Evolutionary conservation across 345 rosid genomes (phyloP).

Genomic region (Eucalyptus tenuipes): DNA sequence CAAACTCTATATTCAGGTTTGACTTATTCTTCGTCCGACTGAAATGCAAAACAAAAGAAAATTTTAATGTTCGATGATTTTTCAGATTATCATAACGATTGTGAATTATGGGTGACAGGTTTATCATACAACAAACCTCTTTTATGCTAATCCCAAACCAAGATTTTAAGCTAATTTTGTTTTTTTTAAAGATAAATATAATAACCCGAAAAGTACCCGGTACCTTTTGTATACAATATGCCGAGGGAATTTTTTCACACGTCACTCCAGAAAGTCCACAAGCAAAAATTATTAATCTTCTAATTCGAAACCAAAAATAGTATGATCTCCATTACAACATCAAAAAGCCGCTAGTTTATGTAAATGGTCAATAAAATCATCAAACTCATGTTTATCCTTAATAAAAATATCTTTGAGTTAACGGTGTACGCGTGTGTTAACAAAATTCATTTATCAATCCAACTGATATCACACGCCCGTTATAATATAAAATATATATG

Average conservation of each 20-base stretch:
- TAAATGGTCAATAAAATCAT: not conserved
- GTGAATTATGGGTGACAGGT: not conserved
- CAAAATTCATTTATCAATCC: not conserved
- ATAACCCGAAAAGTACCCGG: not conserved
- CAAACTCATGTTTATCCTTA: not conserved
- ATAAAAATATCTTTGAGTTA: not conserved
- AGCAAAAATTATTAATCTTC: not conserved
- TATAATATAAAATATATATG: not conserved
- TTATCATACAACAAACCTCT: not conserved
- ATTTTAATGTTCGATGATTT: not conserved
- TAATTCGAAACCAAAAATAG: not conserved
- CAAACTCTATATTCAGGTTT: not conserved
- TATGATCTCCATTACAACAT: fast-evolving
- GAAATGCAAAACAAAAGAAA: not conserved
- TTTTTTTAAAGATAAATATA: not conserved
- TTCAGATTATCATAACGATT: not conserved
- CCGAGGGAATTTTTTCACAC: not conserved
- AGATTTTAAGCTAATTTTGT: not conserved
- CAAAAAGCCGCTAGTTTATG: not conserved
- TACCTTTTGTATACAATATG: not conserved
- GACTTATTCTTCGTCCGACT: not conserved
- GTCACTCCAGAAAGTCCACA: not conserved
- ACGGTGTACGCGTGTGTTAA: not conserved
- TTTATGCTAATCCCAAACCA: not conserved
- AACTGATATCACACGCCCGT: not conserved